Evolutionary conservation across 2,329 filamentous ascomycete genomes (phyloP).

Genomic region (Leptodontidium sp.): DNA sequence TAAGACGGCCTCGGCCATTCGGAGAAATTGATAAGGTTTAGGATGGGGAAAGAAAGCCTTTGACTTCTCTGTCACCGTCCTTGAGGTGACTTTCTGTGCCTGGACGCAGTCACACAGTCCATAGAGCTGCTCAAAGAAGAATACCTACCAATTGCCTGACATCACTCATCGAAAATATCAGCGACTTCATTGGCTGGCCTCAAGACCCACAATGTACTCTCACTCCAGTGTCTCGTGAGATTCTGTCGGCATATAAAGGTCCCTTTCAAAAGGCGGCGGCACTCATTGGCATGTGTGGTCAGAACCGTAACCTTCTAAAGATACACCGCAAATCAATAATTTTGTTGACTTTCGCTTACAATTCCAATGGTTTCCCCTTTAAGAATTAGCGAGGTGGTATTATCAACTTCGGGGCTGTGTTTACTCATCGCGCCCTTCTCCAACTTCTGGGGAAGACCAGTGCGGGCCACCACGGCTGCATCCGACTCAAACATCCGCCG

Average conservation of each 20-base stretch:
- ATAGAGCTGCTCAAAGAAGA: background rate
- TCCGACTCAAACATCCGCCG: slow-evolving; percentile 11
- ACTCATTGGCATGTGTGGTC: background rate
- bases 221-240: background rate
- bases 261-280: background rate
- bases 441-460: background rate
- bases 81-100: background rate
- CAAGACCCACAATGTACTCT: background rate
- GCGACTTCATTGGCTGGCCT: background rate
- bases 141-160: background rate
- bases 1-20: background rate
- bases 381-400: background rate
- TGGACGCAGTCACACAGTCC: too few relatives aligned
- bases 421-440: slow-evolving; percentile 1
- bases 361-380: background rate
- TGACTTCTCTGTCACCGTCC: background rate
- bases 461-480: background rate
- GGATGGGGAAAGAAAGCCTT: background rate
- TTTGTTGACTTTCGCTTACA: slow-evolving; percentile 10
- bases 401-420: background rate
- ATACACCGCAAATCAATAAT: slow-evolving; percentile 4
- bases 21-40: background rate
- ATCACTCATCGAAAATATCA: background rate
- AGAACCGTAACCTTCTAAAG: background rate
- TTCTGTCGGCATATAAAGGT: background rate